phyloP scores from a whole-genome alignment of 331 rosid genomes.

The Quercus tomentella region DNA sequence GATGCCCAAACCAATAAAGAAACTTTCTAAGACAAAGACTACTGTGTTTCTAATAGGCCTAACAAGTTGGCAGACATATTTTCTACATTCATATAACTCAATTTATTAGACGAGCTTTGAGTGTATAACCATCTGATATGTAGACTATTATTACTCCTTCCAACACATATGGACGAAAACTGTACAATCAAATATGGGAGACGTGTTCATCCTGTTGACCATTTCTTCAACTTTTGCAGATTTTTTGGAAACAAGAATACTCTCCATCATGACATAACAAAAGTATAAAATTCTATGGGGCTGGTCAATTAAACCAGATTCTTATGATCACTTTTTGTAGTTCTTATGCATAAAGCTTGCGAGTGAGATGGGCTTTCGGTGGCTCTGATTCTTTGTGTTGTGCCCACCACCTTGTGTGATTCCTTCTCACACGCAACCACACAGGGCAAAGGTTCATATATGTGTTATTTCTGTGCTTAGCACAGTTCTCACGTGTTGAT shows the following conservation, averaged over 20 bases:
- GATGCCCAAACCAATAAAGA: constrained; percentile 60
- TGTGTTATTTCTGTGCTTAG: not conserved
- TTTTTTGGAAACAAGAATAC: constrained; percentile 37
- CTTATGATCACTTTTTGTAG: constrained; percentile 54
- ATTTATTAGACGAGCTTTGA: constrained; percentile 20
- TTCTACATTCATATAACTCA: constrained; percentile 31
- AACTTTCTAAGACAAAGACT: constrained; percentile 34
- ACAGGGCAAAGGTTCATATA: not conserved
- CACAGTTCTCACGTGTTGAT: not conserved
- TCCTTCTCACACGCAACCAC: constrained; percentile 40
- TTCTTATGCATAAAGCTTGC: constrained; percentile 38
- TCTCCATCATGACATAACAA: constrained; percentile 19
- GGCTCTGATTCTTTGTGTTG: constrained; percentile 48
- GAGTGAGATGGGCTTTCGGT: constrained; percentile 54
- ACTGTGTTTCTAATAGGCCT: constrained; percentile 26
- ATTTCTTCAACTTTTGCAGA: constrained; percentile 23
- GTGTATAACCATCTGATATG: constrained; percentile 28
- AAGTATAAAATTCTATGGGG: constrained; percentile 26
- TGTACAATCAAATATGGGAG: constrained; percentile 1
- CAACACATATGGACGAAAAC: constrained; percentile 16
- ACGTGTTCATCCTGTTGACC: constrained; percentile 38
- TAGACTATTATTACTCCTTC: constrained; percentile 10
- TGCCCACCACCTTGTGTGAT: constrained; percentile 66
- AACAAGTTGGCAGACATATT: constrained; percentile 50
- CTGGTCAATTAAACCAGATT: constrained; percentile 59